phyloP scores from a whole-genome alignment of 2,329 filamentous ascomycete genomes.

The Pseudovirgaria hyperparasitica region DNA sequence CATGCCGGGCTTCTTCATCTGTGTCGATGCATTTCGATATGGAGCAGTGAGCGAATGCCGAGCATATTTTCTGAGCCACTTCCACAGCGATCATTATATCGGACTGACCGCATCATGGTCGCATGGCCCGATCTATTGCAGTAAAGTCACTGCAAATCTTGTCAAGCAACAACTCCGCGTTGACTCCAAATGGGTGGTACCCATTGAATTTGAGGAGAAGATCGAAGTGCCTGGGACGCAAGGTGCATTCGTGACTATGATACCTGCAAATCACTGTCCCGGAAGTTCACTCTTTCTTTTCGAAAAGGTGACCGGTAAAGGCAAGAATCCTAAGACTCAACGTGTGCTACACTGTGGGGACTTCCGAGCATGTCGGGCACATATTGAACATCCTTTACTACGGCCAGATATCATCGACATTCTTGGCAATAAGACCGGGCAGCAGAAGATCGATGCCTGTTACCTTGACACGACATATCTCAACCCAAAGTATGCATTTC shows the following conservation, averaged over 20 bases:
- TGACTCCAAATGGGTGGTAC: slow-evolving; percentile 71
- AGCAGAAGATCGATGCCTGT: slow-evolving; percentile 88
- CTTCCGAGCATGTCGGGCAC: slow-evolving; percentile 78
- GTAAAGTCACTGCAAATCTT: slow-evolving; percentile 78
- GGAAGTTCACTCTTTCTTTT: slow-evolving; percentile 91
- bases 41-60: slow-evolving; percentile 84
- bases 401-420: slow-evolving; percentile 61
- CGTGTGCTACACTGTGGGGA: slow-evolving; percentile 91
- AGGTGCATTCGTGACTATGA: slow-evolving; percentile 83
- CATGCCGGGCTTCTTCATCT: slow-evolving; percentile 81
- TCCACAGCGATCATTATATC: slow-evolving; percentile 95
- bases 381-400: slow-evolving; percentile 70
- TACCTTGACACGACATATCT: slow-evolving; percentile 97
- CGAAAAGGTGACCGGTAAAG: slow-evolving; percentile 58
- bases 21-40: slow-evolving; percentile 92
- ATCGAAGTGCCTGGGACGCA: slow-evolving; percentile 70
- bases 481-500: slow-evolving; percentile 90
- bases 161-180: slow-evolving; percentile 78
- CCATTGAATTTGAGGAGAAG: slow-evolving; percentile 71
- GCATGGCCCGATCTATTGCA: slow-evolving; percentile 95
- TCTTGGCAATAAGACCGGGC: slow-evolving; percentile 55
- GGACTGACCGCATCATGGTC: slow-evolving; percentile 79
- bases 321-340: slow-evolving; percentile 49
- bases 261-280: slow-evolving; percentile 91
- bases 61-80: slow-evolving; percentile 94